Evolutionary conservation across 495 filamentous ascomycete species (phyloP).

Genomic region (Xylaria scruposa): DNA sequence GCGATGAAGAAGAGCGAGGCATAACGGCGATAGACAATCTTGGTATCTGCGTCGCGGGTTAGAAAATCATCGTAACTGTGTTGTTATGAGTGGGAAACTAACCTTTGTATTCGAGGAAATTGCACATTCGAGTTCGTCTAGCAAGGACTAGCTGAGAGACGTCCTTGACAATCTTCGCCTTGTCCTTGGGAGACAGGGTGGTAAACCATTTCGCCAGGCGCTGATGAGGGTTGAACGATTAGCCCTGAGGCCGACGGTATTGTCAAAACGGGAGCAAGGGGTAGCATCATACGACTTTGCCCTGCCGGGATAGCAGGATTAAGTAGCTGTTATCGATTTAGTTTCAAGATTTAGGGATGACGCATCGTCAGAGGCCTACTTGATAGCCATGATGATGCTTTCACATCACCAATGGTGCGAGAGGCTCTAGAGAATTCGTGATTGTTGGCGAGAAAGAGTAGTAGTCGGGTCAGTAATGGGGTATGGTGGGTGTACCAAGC

Average conservation of each 20-base stretch:
- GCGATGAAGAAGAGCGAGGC: slow-evolving; percentile 99
- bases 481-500: slow-evolving; percentile 3
- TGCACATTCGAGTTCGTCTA: slow-evolving; percentile 97
- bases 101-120: slow-evolving; percentile 99
- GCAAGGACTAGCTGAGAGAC: slow-evolving; percentile 97
- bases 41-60: slow-evolving; percentile 71
- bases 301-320: slow-evolving; percentile 95
- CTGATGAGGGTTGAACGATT: slow-evolving; percentile 54
- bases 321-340: slow-evolving; percentile 75
- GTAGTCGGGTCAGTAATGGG: neutral
- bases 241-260: slow-evolving; percentile 39
- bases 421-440: slow-evolving; percentile 29
- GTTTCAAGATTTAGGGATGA: slow-evolving; percentile 30
- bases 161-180: slow-evolving; percentile 99
- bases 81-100: neutral
- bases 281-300: slow-evolving; percentile 87
- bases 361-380: slow-evolving; percentile 40
- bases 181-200: slow-evolving; percentile 96
- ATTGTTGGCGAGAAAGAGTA: slow-evolving; percentile 20
- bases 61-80: slow-evolving; percentile 20
- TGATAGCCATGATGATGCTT: slow-evolving; percentile 54
- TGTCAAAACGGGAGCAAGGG: slow-evolving; percentile 41
- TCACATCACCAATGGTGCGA: slow-evolving; percentile 41
- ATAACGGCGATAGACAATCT: slow-evolving; percentile 98
- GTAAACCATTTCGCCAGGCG: slow-evolving; percentile 99